phyloP scores from a whole-genome alignment of 1,139 yeast genomes.

The Lodderomyces beijingensis region DNA sequence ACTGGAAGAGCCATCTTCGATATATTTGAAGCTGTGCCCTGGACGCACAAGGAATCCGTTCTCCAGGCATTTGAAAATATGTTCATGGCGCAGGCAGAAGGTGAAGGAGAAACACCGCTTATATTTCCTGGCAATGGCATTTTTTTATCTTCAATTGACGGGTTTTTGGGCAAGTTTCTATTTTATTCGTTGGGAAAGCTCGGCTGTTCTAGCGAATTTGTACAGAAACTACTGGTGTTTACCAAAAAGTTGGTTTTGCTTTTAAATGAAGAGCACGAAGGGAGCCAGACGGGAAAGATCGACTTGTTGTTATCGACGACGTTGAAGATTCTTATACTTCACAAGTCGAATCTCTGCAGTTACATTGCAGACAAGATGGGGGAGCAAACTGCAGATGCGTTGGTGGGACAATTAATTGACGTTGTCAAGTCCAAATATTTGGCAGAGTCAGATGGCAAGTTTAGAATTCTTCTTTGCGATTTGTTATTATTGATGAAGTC shows the following conservation, averaged over 20 bases:
- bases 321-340: slow-evolving; percentile 57
- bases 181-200: slow-evolving; percentile 23
- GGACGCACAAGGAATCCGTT: slow-evolving; percentile 27
- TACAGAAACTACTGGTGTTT: slow-evolving; percentile 11
- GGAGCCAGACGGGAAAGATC: slow-evolving; percentile 6
- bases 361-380: no score
- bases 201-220: slow-evolving; percentile 17
- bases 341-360: slow-evolving; percentile 42
- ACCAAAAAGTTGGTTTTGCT: not conserved
- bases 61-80: slow-evolving; percentile 26
- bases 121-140: not conserved
- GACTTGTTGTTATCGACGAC: slow-evolving; percentile 34
- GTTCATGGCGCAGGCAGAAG: slow-evolving; percentile 10
- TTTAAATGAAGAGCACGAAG: not conserved
- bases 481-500: slow-evolving; percentile 53
- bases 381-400: slow-evolving; percentile 24
- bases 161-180: slow-evolving; percentile 38
- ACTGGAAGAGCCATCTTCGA: slow-evolving; percentile 26
- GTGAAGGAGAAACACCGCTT: slow-evolving; percentile 6
- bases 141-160: slow-evolving; percentile 27
- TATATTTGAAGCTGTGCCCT: slow-evolving; percentile 28
- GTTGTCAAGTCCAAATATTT: slow-evolving; percentile 43
- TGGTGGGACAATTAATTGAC: slow-evolving; percentile 42
- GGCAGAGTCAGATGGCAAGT: slow-evolving; percentile 37
- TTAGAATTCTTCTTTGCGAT: slow-evolving; percentile 61